phyloP scores from a whole-genome alignment of 116 monocot species.

The Iris pallida region DNA sequence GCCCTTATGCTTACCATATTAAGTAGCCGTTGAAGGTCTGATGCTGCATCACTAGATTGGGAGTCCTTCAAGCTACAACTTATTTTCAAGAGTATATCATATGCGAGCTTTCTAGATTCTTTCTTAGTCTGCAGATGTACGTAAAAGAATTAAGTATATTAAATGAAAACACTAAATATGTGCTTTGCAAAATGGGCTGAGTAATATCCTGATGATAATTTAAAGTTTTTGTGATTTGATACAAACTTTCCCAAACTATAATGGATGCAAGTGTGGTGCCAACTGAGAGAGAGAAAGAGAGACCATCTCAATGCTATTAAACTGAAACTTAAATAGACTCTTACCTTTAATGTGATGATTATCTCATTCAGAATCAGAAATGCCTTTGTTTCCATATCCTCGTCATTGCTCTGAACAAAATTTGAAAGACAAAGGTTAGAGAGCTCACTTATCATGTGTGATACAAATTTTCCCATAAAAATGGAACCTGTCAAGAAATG shows the following conservation, averaged over 20 bases:
- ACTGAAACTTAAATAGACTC: background rate
- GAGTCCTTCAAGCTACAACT: conserved; percentile 54
- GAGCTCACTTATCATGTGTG: background rate
- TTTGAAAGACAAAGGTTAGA: background rate
- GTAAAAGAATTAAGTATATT: background rate
- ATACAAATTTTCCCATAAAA: too few relatives aligned
- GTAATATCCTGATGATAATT: too few relatives aligned
- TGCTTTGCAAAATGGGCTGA: too few relatives aligned
- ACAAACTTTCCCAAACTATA: too few relatives aligned
- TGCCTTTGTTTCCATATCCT: conserved; percentile 37
- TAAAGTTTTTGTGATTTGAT: too few relatives aligned
- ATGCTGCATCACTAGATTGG: conserved; percentile 26
- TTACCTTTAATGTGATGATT: conserved; percentile 72
- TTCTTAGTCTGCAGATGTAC: conserved; percentile 60
- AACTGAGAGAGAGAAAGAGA: background rate
- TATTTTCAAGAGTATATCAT: conserved; percentile 57
- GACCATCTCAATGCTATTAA: background rate
- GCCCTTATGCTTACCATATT: conserved; percentile 48
- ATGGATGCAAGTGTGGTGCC: too few relatives aligned
- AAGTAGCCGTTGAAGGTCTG: conserved; percentile 53
- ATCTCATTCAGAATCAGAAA: conserved; percentile 89
- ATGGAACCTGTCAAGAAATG: too few relatives aligned
- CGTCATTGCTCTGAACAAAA: conserved; percentile 56
- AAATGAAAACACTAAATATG: too few relatives aligned
- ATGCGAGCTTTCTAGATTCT: conserved; percentile 77